These are phyloP conservation scores for Carex cristatella DNA, from an alignment of 176 grass and related monocot genomes.

Conservation along the genomic window DNA sequence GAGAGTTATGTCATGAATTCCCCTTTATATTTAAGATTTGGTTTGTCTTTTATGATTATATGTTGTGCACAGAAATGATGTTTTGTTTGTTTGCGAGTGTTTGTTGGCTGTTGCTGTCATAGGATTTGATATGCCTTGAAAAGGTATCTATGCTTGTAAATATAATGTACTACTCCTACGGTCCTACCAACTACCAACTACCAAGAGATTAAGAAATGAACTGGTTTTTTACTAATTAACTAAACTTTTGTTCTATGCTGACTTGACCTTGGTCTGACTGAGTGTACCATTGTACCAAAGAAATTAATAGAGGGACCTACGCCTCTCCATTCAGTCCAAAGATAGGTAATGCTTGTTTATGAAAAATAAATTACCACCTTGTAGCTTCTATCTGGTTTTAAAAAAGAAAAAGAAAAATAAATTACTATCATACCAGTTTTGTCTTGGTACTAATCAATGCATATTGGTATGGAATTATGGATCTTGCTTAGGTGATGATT, in stretches of 20 bases:
- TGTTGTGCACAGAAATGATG: neutral
- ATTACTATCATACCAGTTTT: neutral
- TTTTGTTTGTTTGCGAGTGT: neutral
- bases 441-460: neutral
- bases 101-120: neutral
- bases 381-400: no score
- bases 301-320: conserved; percentile 3
- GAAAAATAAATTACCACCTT: neutral
- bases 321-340: neutral
- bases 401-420: neutral
- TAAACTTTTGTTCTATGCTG: neutral
- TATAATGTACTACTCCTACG: neutral
- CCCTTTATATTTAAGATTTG: neutral
- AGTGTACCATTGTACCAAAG: neutral
- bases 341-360: neutral
- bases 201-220: conserved; percentile 2
- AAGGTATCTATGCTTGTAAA: neutral
- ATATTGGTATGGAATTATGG: neutral
- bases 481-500: neutral
- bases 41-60: neutral
- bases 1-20: conserved; percentile 23
- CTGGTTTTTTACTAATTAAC: neutral
- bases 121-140: neutral
- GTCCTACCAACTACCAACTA: neutral
- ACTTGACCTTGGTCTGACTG: neutral